Evolutionary conservation across 306 rosid species (phyloP).

Genomic region (Sphenostylis stenocarpa): DNA sequence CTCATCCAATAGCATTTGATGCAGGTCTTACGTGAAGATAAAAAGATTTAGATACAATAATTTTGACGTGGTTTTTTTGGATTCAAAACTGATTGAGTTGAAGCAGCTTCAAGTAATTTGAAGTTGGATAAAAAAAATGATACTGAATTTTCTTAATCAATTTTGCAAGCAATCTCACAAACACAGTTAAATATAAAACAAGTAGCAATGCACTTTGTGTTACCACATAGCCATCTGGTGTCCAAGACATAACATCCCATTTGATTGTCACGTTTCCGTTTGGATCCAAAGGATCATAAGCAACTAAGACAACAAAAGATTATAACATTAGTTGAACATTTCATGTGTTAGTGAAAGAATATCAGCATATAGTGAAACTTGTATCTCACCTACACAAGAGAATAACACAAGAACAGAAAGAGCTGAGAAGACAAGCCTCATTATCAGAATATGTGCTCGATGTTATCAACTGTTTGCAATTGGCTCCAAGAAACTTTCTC

Average conservation of each 20-base stretch:
- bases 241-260: conserved; percentile 97
- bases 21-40: too few species aligned
- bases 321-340: background rate
- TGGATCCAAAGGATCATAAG: conserved; percentile 96
- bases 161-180: background rate
- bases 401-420: conserved; percentile 47
- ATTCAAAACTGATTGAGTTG: background rate
- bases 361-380: background rate
- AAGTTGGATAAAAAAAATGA: background rate
- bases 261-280: conserved; percentile 83
- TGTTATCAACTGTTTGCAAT: background rate
- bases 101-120: background rate
- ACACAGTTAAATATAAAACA: background rate
- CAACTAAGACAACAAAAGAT: conserved; percentile 46
- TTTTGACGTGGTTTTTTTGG: too few species aligned
- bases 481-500: background rate
- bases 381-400: conserved; percentile 58
- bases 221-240: conserved; percentile 92
- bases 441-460: conserved; percentile 29
- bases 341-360: conserved; percentile 4
- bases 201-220: conserved; percentile 16
- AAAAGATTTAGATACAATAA: too few species aligned
- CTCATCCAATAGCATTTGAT: background rate
- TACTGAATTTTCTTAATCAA: background rate
- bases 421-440: conserved; percentile 56